These are phyloP conservation scores for Neophaeococcomyces mojaviensis DNA, from an alignment of 2,329 filamentous ascomycete species.

Conservation along the genomic window DNA sequence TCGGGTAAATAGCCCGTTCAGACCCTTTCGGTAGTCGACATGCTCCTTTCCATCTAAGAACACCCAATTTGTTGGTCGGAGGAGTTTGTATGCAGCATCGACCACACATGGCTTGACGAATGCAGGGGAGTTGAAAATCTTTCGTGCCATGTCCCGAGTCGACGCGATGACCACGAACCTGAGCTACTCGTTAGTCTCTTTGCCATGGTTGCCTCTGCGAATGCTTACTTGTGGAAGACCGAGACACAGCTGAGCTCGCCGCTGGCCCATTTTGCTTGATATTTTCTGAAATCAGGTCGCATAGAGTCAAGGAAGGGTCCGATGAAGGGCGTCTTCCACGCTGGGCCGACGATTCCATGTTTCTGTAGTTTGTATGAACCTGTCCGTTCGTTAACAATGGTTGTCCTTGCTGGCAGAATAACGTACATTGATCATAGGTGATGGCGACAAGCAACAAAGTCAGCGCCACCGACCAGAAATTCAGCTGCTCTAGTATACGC, in stretches of 20 bases:
- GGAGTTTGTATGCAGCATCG: slow-evolving; percentile 85
- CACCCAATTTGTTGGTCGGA: slow-evolving; percentile 90
- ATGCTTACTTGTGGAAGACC: slow-evolving; percentile 90
- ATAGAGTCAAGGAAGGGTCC: slow-evolving; percentile 93
- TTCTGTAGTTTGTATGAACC: slow-evolving; percentile 70
- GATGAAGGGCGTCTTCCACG: slow-evolving; percentile 76
- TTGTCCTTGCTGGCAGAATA: neutral
- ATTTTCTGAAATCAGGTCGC: slow-evolving; percentile 84
- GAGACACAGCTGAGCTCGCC: slow-evolving; percentile 92
- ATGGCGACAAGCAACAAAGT: slow-evolving; percentile 65
- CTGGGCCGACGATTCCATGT: slow-evolving; percentile 65
- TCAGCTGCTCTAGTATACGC: slow-evolving; percentile 30
- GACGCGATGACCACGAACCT: slow-evolving; percentile 97
- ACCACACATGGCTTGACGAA: slow-evolving; percentile 97
- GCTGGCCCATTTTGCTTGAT: slow-evolving; percentile 86
- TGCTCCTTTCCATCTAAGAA: slow-evolving; percentile 93
- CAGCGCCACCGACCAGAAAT: slow-evolving; percentile 59
- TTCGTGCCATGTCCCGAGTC: slow-evolving; percentile 87
- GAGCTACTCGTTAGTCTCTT: slow-evolving; percentile 4
- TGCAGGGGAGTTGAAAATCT: slow-evolving; percentile 87
- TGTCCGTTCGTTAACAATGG: slow-evolving; percentile 33
- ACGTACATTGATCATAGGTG: slow-evolving; percentile 84
- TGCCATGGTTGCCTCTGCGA: neutral
- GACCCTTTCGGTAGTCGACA: slow-evolving; percentile 92
- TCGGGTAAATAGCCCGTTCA: slow-evolving; percentile 91